Evolutionary conservation across 2,329 filamentous ascomycete species (phyloP).

Genomic region (Atkinsonella hypoxylon): DNA sequence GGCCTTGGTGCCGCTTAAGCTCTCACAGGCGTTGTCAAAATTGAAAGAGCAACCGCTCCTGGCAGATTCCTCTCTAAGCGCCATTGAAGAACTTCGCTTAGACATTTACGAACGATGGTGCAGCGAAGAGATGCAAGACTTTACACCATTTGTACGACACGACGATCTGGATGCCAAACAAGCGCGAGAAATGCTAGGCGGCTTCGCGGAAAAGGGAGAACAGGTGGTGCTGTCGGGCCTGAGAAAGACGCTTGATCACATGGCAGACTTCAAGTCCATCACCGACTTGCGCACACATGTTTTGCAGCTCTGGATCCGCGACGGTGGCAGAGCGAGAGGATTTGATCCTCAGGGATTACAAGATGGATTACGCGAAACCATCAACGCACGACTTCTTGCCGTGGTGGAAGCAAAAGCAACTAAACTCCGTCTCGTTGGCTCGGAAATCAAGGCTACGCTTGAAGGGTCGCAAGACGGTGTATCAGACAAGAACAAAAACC

Average conservation of each 20-base stretch:
- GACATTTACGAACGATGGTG: slow-evolving; percentile 74
- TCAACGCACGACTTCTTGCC: slow-evolving; percentile 55
- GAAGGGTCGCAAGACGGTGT: slow-evolving; percentile 45
- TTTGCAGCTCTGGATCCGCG: slow-evolving; percentile 63
- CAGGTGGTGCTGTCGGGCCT: slow-evolving; percentile 50
- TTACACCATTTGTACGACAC: slow-evolving; percentile 77
- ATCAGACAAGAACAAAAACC: slow-evolving; percentile 36
- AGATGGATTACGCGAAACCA: slow-evolving; percentile 51
- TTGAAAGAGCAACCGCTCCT: slow-evolving; percentile 62
- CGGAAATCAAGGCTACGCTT: slow-evolving; percentile 50
- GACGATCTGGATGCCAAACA: slow-evolving; percentile 57
- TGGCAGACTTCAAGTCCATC: slow-evolving; percentile 55
- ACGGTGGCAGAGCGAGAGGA: slow-evolving; percentile 50
- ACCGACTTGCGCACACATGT: slow-evolving; percentile 58
- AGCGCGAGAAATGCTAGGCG: slow-evolving; percentile 46
- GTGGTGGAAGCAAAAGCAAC: slow-evolving; percentile 52
- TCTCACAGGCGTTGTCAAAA: slow-evolving; percentile 55
- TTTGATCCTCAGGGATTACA: slow-evolving; percentile 59
- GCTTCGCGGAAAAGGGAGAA: slow-evolving; percentile 52
- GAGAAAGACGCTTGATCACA: slow-evolving; percentile 43
- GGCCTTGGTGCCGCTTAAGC: slow-evolving; percentile 56
- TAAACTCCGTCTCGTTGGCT: slow-evolving; percentile 53
- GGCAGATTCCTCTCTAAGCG: slow-evolving; percentile 54
- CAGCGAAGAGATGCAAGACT: slow-evolving; percentile 68
- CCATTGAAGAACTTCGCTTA: slow-evolving; percentile 58